These are phyloP conservation scores for Elaeis guineensis DNA, from an alignment of 176 grass and related monocot species.

Conservation along the genomic window DNA sequence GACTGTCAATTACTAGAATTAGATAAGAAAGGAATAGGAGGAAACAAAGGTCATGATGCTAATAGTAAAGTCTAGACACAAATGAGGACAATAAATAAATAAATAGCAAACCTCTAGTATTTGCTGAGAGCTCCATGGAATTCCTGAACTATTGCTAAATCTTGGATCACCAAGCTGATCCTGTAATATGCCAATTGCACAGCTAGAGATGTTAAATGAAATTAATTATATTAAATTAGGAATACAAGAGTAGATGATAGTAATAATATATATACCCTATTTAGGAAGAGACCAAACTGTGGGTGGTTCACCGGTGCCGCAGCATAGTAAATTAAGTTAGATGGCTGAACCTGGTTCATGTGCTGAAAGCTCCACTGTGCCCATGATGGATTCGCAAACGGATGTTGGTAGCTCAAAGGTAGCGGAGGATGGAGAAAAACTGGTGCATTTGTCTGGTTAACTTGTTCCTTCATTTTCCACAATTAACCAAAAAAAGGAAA, in stretches of 20 bases:
- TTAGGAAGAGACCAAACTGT: neutral
- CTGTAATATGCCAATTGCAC: neutral
- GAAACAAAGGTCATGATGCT: neutral
- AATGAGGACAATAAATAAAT: neutral
- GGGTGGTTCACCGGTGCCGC: constrained; percentile 6
- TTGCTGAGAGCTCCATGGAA: neutral
- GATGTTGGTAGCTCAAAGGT: neutral
- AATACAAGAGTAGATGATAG: neutral
- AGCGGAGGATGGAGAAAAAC: neutral
- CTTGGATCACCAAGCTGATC: constrained; percentile 3
- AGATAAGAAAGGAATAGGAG: neutral
- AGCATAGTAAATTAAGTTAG: constrained; percentile 7
- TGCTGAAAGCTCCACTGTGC: constrained; percentile 1
- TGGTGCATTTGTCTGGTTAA: neutral
- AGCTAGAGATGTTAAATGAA: neutral
- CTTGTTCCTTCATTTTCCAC: constrained; percentile 1
- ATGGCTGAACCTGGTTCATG: constrained; percentile 8
- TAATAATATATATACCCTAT: neutral
- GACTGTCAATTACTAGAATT: neutral
- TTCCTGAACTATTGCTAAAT: neutral
- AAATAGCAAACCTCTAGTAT: neutral
- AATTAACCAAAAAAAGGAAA: neutral
- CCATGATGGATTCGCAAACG: neutral
- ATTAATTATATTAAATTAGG: neutral
- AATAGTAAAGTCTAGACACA: neutral